Evolutionary conservation across 208 protist species (phyloP).

Genomic region (Leishmania arabica): DNA sequence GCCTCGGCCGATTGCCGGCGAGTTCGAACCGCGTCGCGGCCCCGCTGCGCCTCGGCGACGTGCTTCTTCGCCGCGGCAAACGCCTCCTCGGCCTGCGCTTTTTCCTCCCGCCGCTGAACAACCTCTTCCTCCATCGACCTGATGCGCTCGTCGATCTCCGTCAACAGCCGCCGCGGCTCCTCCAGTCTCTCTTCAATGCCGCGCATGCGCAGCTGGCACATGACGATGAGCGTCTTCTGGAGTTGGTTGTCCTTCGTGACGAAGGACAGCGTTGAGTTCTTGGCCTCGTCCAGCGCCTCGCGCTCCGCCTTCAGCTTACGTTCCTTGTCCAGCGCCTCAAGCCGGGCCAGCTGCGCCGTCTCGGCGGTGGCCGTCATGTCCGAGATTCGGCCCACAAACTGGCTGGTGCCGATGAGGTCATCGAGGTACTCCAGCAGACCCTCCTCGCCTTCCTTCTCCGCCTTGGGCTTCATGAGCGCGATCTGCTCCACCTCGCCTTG

Average conservation of each 20-base stretch:
- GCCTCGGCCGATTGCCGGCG: constrained; percentile 69
- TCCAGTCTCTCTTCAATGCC: constrained; percentile 78
- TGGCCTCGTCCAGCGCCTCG: constrained; percentile 93
- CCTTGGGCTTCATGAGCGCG: constrained; percentile 99
- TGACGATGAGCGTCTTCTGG: constrained; percentile 87
- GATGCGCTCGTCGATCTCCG: constrained; percentile 77
- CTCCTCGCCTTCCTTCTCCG: constrained; percentile 93
- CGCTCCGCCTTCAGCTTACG: constrained; percentile 95
- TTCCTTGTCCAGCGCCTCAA: constrained; percentile 93
- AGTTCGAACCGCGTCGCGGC: constrained; percentile 60
- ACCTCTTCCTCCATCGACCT: constrained; percentile 55
- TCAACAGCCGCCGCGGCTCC: constrained; percentile 64
- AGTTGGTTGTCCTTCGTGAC: constrained; percentile 94
- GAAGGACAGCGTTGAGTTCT: constrained; percentile 95
- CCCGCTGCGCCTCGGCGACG: constrained; percentile 53
- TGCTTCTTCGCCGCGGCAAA: constrained; percentile 66
- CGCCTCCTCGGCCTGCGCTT: constrained; percentile 56
- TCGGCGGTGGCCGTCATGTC: constrained; percentile 84
- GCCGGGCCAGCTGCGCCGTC: constrained; percentile 89
- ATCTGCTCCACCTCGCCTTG: constrained; percentile 99
- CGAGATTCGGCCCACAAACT: constrained; percentile 94
- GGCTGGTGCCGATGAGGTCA: constrained; percentile 98
- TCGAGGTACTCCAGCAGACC: constrained; percentile 99
- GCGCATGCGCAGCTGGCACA: constrained; percentile 91
- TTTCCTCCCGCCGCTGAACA: constrained; percentile 35